Evolutionary conservation across 345 rosid genomes (phyloP).

Genomic region (Hypericum androsaemum): DNA sequence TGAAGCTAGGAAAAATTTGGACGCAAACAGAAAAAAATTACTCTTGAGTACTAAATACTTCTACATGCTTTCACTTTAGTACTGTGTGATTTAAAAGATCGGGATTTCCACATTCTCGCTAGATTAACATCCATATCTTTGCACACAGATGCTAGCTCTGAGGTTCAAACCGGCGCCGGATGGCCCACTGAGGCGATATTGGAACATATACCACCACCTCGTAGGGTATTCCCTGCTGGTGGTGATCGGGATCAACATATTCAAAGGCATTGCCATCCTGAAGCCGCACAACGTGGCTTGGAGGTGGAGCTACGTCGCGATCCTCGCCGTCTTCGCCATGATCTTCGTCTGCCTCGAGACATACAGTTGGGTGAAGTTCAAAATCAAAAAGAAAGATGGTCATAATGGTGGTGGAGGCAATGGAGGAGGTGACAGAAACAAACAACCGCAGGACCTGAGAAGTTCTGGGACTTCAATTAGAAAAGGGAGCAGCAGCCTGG

Average conservation of each 20-base stretch:
- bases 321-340: conserved; percentile 20
- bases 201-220: conserved; percentile 53
- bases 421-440: too few species aligned
- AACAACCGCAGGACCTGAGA: too few species aligned
- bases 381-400: not conserved
- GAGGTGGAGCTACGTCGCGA: conserved; percentile 32
- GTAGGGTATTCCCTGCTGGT: conserved; percentile 35
- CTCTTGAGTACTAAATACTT: too few species aligned
- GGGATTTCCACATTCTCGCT: too few species aligned
- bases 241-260: conserved; percentile 34
- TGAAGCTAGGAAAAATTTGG: too few species aligned
- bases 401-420: not conserved
- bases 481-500: too few species aligned
- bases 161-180: conserved; percentile 16
- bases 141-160: conserved; percentile 33
- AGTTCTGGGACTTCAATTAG: too few species aligned
- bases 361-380: conserved; percentile 30
- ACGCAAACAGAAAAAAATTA: too few species aligned
- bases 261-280: conserved; percentile 32
- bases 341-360: conserved; percentile 22
- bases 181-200: conserved; percentile 35
- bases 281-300: conserved; percentile 21
- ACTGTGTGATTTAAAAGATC: too few species aligned
- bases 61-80: too few species aligned
- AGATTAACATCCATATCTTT: too few species aligned